Base-by-base conservation (phyloP, 768 basidiomycete genomes). In the Lactifluus subvellereus region DNA sequence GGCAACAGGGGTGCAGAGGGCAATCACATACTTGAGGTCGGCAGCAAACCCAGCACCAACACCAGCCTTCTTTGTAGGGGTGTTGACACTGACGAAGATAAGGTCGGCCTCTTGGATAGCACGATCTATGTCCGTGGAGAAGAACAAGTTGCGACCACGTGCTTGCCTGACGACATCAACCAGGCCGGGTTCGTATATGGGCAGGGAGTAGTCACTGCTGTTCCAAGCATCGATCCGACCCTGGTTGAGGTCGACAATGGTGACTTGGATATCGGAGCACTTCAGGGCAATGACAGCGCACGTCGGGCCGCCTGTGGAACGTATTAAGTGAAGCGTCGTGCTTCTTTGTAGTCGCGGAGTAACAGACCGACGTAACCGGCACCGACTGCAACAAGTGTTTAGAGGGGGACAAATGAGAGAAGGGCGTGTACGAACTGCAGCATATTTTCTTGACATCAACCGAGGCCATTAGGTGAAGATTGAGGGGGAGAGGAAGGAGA, bases 11-110 rank as follows among this genome's bases (percentile, higher is more conserved):
- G 10, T 4, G 11, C 38, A 40, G 2, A 8, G 37, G 60, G 35
- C 61, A 58, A 51, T 61, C 53, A 78, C 89, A 69, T 69, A 98
- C 96, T 97, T 97, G 72, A 99, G 86, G 78, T 99, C 97, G 64
- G 97, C 97, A 62, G 96, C 96, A 76, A 90, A 97, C 61, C 97
- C 97, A 65, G 95, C 95, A 71, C 97, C 97, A 54, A 99, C 89
- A 75, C 96, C 96, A 54, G 82, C 84, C 83, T 97, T 98, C 83
- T 99, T 99, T 59, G 97, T 99, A 20, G 97, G 97, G 9, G 97
- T 98, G 78, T 98, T 98, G 70, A 98, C 96, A 61, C 89, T 91
- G 72, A 98, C 96, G 73, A 98, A 98, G 77, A 98, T 96, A 67
- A 98, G 86, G 73, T 99, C 94, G 38, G 97, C 96, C 76, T 96